These are phyloP conservation scores for Pochonia chlamydosporia DNA, from an alignment of 2,329 filamentous ascomycete genomes.

Conservation along the genomic window DNA sequence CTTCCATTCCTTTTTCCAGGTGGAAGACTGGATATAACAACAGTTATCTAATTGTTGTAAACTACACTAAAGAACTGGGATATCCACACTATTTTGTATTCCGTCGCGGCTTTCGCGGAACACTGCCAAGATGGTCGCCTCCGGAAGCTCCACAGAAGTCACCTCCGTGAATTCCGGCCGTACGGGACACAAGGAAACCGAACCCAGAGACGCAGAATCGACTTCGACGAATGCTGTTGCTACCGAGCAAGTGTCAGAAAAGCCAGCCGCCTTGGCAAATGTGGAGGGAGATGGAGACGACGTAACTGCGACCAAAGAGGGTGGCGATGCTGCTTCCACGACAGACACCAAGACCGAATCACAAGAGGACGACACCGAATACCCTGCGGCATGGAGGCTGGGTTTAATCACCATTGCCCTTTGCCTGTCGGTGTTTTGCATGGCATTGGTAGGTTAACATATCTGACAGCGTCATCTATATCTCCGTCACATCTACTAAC, in stretches of 20 bases:
- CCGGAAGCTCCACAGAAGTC: slow-evolving; percentile 3
- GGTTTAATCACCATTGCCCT: slow-evolving; percentile 9
- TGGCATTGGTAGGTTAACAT: slow-evolving; percentile 8
- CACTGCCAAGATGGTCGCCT: slow-evolving; percentile 3
- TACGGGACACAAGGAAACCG: not conserved
- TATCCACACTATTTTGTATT: no score
- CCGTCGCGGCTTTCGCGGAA: not conserved
- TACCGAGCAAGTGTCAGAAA: not conserved
- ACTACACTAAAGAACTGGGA: no score
- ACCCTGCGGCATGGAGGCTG: slow-evolving; percentile 7
- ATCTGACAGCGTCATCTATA: not conserved
- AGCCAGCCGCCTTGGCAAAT: not conserved
- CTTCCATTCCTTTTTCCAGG: no score
- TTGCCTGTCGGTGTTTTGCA: slow-evolving; percentile 9
- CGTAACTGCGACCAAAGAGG: not conserved
- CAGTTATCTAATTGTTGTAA: no score
- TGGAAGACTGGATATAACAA: no score
- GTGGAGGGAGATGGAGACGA: not conserved
- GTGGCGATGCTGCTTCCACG: not conserved
- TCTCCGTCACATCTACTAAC: not conserved
- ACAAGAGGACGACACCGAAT: slow-evolving; percentile 1
- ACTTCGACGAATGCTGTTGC: not conserved
- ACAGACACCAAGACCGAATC: not conserved
- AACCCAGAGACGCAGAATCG: not conserved
- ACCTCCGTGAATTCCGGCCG: slow-evolving; percentile 2